Evolutionary conservation across 345 rosid species (phyloP), one percentile per base, ranked within the genome.

Genomic region (Corchorus olitorius): DNA sequence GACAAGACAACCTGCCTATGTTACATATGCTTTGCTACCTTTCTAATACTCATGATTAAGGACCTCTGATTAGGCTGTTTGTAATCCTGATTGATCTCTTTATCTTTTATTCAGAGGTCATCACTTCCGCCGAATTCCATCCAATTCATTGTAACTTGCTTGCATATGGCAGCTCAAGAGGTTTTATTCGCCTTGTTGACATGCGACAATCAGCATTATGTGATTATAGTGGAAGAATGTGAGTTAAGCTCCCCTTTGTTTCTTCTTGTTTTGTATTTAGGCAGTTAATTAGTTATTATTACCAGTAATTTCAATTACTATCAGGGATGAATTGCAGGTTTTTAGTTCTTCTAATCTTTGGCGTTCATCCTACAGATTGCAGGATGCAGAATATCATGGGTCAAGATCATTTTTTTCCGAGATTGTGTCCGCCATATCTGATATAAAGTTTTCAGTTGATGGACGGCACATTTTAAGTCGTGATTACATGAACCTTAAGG

Each of bases 191-290:
- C 69, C 75, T 90, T 49, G 86, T 85, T 81, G 92, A 88, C 84
- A 83, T 90, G 94, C 90, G 91, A 16, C 91, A 87, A 74, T 90
- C 94, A 27, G 94, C 92, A 52, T 75, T 88, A 76, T 88, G 92
- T 55, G 92, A 90, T 84, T 77, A 54, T 45, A 77, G 75, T 75
- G 86, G 87, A 69, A 85, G 77, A 72, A 84, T 88, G 91, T 90
- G 82, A 82, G 94, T 84, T 62, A 27, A 35, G 63, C 74, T 65
- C 72, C 63, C 54, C 48, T 70, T 35, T 63, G 9, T 62, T 35
- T 61, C 75, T 46, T 33, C 49, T 61, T 52, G 62, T 50, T 5
- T 54, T 60, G 60, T 50, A 48, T 68, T 66, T 54, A 14, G 1
- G 45, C 50, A 12, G 50, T 65, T 46, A n/a, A 12, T 2, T 67